phyloP scores from a whole-genome alignment of 2,329 filamentous ascomycete species.

The Diaporthe caulivora region DNA sequence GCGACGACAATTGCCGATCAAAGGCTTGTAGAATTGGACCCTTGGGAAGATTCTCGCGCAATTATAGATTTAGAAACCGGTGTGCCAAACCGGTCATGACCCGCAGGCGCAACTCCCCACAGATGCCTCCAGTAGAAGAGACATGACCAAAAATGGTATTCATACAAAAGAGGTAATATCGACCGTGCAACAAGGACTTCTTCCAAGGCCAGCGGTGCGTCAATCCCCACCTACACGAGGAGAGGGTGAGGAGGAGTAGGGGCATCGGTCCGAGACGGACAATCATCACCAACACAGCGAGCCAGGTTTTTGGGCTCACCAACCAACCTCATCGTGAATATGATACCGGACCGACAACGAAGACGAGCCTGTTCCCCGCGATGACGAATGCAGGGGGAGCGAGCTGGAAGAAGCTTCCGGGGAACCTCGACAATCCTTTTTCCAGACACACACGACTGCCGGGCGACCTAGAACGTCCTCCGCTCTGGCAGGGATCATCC shows the following conservation, averaged over 20 bases:
- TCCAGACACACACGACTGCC: neutral
- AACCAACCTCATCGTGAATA: conserved; percentile 2
- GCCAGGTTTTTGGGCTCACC: neutral
- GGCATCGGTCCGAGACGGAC: conserved; percentile 15
- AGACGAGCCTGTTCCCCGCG: conserved; percentile 1
- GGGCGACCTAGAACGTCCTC: neutral
- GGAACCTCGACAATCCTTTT: neutral
- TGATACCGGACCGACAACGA: conserved; percentile 29
- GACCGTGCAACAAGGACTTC: neutral
- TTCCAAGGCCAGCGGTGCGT: conserved; percentile 13
- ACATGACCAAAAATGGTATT: neutral
- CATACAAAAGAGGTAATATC: neutral
- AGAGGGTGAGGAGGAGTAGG: neutral
- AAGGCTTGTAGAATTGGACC: neutral
- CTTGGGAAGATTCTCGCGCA: neutral
- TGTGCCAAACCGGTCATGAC: conserved; percentile 14
- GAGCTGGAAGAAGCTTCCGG: conserved; percentile 22
- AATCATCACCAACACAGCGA: conserved; percentile 14
- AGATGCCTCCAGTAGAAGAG: conserved; percentile 3
- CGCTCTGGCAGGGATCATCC: conserved; percentile 28
- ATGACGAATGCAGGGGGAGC: conserved; percentile 15
- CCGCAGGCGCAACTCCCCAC: conserved; percentile 9
- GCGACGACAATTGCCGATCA: neutral
- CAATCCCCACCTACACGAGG: conserved; percentile 6
- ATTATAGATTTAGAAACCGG: conserved; percentile 10